Conservation (phyloP, 345 rosid species). For the Kernera saxatilis region DNA sequence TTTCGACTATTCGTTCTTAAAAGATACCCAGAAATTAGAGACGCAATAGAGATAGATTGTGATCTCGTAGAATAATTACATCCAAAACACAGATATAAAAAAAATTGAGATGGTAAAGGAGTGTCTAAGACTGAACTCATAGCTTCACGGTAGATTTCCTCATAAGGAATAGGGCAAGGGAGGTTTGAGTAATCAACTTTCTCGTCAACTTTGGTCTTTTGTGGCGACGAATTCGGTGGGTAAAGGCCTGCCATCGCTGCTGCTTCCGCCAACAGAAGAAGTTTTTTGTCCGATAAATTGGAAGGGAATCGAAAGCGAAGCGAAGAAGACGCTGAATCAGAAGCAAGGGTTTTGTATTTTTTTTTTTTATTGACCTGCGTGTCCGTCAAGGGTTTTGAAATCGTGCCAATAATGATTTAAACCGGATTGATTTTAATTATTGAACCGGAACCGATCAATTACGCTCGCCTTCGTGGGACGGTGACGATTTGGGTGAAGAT, state of each 20-base stretch:
- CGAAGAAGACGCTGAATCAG: neutral
- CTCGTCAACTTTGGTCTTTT: constrained; percentile 30
- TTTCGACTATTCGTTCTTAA: neutral
- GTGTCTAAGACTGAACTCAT: constrained; percentile 39
- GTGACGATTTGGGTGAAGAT: no score
- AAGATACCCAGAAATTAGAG: neutral
- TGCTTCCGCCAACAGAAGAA: neutral
- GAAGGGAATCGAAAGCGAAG: neutral
- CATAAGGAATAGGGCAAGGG: constrained; percentile 78
- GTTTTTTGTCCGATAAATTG: neutral
- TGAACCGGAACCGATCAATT: neutral
- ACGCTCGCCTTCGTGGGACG: no score
- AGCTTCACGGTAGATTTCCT: constrained; percentile 82
- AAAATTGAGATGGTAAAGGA: neutral
- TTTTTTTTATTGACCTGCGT: neutral
- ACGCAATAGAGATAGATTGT: neutral
- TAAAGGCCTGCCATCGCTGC: constrained; percentile 42
- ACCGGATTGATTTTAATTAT: neutral
- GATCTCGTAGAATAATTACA: no score
- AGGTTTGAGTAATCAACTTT: constrained; percentile 66
- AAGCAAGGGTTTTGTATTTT: neutral
- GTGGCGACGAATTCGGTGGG: constrained; percentile 25
- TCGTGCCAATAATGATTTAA: no score
- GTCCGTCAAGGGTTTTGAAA: constrained; percentile 8
- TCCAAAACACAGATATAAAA: no score